Percentiles rank a stretch among this genome's conserved stretches.
These are phyloP conservation scores for Solanum lignicaule DNA, from an alignment of 257 asterid genomes.

Conservation along the genomic window DNA sequence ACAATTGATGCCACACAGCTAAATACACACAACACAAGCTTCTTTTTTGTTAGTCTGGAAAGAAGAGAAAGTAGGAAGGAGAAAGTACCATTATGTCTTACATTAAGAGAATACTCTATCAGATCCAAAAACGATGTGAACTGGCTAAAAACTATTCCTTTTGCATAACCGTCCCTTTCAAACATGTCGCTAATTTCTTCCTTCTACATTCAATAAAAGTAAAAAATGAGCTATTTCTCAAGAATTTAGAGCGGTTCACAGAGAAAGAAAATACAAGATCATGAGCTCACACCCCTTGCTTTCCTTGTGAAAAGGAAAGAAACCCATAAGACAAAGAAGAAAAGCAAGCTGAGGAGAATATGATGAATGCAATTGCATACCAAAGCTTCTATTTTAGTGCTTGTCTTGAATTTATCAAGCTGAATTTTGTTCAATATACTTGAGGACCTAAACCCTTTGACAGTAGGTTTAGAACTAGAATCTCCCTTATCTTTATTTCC, in stretches of 20 bases:
- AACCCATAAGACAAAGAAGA: neutral
- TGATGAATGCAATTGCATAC: conserved; percentile 26
- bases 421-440: conserved; percentile 73
- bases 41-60: neutral
- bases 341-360: neutral
- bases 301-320: neutral
- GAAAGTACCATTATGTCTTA: neutral
- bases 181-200: neutral
- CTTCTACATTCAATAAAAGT: neutral
- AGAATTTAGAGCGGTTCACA: neutral
- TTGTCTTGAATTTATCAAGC: conserved; percentile 55
- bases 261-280: neutral
- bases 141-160: neutral
- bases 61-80: neutral
- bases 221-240: too few species aligned
- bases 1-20: neutral
- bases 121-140: neutral
- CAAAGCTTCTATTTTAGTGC: conserved; percentile 91
- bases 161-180: neutral
- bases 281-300: neutral
- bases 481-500: conserved; percentile 29
- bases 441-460: conserved; percentile 59
- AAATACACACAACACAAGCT: neutral
- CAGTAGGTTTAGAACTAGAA: conserved; percentile 34
- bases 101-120: neutral